These are phyloP conservation scores for Podospora bellae-mahoneyi DNA, from an alignment of 495 filamentous ascomycete genomes.

Conservation along the genomic window DNA sequence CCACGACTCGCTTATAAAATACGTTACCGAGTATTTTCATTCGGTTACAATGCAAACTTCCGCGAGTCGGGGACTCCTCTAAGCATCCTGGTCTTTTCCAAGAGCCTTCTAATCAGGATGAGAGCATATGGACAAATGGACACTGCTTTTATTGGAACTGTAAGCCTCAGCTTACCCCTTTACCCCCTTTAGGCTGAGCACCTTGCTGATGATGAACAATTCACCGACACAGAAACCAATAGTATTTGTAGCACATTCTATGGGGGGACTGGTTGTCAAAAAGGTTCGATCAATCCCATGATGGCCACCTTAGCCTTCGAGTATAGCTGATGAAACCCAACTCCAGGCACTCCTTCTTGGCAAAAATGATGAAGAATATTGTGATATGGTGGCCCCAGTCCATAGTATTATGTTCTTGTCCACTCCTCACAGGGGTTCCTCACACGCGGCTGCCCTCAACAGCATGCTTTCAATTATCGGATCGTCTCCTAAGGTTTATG, in stretches of 20 bases:
- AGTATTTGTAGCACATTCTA: background rate
- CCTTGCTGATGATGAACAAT: no score
- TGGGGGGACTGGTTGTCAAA: background rate
- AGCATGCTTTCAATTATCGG: background rate
- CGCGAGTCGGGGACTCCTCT: background rate
- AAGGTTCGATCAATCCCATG: background rate
- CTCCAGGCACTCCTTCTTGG: background rate
- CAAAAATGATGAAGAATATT: background rate
- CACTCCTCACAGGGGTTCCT: background rate
- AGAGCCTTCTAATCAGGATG: background rate
- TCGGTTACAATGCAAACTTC: background rate
- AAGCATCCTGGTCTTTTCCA: background rate
- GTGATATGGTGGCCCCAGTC: background rate
- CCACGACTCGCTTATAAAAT: no score
- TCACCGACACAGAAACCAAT: background rate
- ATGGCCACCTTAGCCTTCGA: no score
- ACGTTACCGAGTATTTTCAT: background rate
- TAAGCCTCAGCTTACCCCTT: background rate
- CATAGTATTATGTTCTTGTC: background rate
- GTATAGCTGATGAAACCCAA: background rate
- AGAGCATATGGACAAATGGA: background rate
- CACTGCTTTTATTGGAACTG: background rate
- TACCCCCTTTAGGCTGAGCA: no score
- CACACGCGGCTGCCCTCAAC: background rate
- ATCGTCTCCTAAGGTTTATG: background rate